Evolutionary conservation across 1,284 basidiomycete genomes (phyloP), one percentile per base, ranked within the genome.

Genomic region (Termitomyces sp.): DNA sequence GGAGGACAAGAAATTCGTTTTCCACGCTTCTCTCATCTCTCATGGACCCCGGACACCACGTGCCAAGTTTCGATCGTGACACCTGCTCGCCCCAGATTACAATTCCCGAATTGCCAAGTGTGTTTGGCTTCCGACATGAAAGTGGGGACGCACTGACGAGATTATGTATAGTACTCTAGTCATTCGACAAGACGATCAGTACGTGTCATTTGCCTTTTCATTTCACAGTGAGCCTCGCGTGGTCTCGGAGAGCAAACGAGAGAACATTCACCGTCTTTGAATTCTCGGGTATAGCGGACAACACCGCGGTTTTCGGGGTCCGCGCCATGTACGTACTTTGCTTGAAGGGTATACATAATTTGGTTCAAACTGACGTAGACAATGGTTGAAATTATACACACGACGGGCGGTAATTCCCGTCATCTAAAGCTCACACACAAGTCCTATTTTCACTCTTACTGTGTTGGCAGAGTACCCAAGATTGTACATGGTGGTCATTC

Each of bases 1-100:
- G 41, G 49, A 50, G 48, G 56, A 55, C 45, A 57, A 53, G 50
- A 56, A 60, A 53, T 56, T 52, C 43, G 36, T 34, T 55, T 57
- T 57, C 50, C 58, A 61, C 60, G 60, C 55, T 41, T 55, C 52
- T 54, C 50, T 48, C 56, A 54, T 55, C 56, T 61, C 56, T 36
- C 58, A 60, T 52, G 56, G 60, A 60, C 60, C 60, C 60, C 60
- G 52, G 34, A 45, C 52, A 61, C 60, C 47, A 9, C 31, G 31
- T 50, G 34, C 53, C 39, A n/a, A 10, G 28, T 44, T 50, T 44
- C 40, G 42, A 55, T 49, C 41, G 21, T 46, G 41, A 40, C 41
- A 41, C 21, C 44, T 45, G 34, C 15, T 17, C 5, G 38, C 33
- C n/a, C n/a, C 47, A 38, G 26, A 49, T 28, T 15, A 13, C 24